These are phyloP conservation scores for Thielaviopsis punctulata DNA, from an alignment of 2,329 filamentous ascomycete species.

Conservation along the genomic window DNA sequence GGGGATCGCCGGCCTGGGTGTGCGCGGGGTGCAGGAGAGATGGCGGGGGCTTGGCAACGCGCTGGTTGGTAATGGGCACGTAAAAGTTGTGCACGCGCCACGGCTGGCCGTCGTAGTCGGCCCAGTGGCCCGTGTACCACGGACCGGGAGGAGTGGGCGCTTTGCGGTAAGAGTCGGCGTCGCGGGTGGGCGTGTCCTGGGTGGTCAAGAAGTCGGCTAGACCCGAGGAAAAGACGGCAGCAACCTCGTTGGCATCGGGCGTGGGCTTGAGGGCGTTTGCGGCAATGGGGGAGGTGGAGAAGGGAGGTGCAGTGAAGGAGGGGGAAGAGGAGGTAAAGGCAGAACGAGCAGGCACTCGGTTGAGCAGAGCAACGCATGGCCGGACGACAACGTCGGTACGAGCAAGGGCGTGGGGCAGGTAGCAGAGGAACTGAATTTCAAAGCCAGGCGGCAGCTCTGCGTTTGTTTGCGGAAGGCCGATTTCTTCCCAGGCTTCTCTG, in stretches of 20 bases:
- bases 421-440: slow-evolving; percentile 71
- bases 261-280: slow-evolving; percentile 53
- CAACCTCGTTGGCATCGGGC: slow-evolving; percentile 78
- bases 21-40: slow-evolving; percentile 15
- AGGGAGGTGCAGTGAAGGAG: neutral
- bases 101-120: slow-evolving; percentile 55
- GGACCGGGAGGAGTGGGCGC: slow-evolving; percentile 31
- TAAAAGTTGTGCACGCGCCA: slow-evolving; percentile 89
- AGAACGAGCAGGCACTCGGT: slow-evolving; percentile 28
- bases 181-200: slow-evolving; percentile 26
- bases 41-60: slow-evolving; percentile 40
- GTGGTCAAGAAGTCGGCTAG: slow-evolving; percentile 58
- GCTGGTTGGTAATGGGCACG: slow-evolving; percentile 60
- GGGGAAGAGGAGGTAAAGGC: slow-evolving; percentile 19
- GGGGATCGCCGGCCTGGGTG: slow-evolving; percentile 24
- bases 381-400: slow-evolving; percentile 57
- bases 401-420: slow-evolving; percentile 60
- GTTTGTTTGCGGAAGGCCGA: slow-evolving; percentile 65
- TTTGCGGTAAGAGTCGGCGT: slow-evolving; percentile 12
- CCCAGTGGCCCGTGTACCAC: slow-evolving; percentile 81
- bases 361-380: slow-evolving; percentile 63
- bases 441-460: slow-evolving; percentile 57
- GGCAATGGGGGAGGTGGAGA: slow-evolving; percentile 7
- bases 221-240: slow-evolving; percentile 80
- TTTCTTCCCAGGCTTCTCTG: slow-evolving; percentile 83